Evolutionary conservation across 371 early-diverging fungal species (phyloP), one percentile per base, ranked within the genome.

Genomic region (Dichotomocladium elegans): DNA sequence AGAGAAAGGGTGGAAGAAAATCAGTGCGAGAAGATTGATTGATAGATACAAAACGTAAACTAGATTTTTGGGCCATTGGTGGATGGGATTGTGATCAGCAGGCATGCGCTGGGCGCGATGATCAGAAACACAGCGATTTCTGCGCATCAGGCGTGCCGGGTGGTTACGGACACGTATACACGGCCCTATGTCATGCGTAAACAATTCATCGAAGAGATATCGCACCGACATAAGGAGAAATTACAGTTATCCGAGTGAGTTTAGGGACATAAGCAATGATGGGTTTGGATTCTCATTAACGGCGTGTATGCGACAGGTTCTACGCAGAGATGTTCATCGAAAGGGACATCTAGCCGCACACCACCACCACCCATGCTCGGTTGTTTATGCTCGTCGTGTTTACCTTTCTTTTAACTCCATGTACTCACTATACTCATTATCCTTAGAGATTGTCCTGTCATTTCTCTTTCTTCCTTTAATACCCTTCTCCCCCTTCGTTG

Each of bases 111-210:
- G 4, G 90, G 88, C 0, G 63, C 70, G 21, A 74, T 90, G 66
- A 79, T 88, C 4, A 78, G 91, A 25, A 80, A 77, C 29, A 88
- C 88, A 6, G 80, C 86, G n/a, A 77, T 86, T 30, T 82, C 85
- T 8, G 87, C 84, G 3, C 85, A 87, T 24, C 70, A 73, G 53
- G 81, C 83, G 6, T 80, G 81, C 56, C 68, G 81, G 3, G 63
- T 81, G 40, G 75, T 81, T 41, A 77, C 74, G 9, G 81, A 83
- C 25, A 70, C 74, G 0, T 83, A 77, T 49, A 75, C 79, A 11
- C 68, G 80, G 25, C 83, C 83, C 2, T 80, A 74, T 57, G 72
- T 73, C 9, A 66, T 70, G n/a, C 70, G 83, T 31, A 81, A 77
- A 31, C 72, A 79, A 43, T 83, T 75, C 51, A 79, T 83, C 27